These are phyloP conservation scores for Aureobasidium melanogenum DNA, from an alignment of 2,329 filamentous ascomycete species.

Conservation along the genomic window DNA sequence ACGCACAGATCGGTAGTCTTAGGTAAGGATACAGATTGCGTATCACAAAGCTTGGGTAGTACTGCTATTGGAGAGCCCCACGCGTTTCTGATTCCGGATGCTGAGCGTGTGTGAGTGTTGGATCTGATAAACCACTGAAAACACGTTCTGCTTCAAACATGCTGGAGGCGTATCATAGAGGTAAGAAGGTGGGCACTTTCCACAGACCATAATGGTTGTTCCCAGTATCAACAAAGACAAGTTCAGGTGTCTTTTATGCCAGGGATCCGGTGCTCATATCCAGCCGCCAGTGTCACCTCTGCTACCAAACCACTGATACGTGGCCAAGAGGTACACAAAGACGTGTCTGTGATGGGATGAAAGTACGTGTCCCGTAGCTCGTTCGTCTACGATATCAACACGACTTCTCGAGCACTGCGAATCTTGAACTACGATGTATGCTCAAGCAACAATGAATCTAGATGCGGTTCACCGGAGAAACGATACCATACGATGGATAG, in stretches of 20 bases:
- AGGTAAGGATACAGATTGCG: background rate
- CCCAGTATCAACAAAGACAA: background rate
- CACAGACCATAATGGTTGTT: background rate
- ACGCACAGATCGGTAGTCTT: background rate
- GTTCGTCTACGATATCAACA: background rate
- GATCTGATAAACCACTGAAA: background rate
- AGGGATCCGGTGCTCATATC: background rate
- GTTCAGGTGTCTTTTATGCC: background rate
- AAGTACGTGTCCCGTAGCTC: background rate
- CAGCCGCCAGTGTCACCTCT: background rate
- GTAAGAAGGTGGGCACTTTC: background rate
- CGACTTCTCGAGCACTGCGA: background rate
- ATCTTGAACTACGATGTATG: background rate
- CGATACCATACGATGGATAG: background rate
- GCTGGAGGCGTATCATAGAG: background rate
- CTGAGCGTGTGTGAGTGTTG: too few species aligned
- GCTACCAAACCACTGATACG: background rate
- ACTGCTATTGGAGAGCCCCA: background rate
- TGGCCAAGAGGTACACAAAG: background rate
- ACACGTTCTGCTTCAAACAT: background rate
- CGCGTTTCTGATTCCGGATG: too few species aligned
- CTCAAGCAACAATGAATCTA: background rate
- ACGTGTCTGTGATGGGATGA: background rate
- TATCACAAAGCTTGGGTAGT: background rate
- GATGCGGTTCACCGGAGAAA: background rate